A percentile compares a stretch with the other conserved stretches of the same genome.
Evolutionary conservation across 306 rosid genomes (phyloP).

Genomic region (Biancaea sappan): DNA sequence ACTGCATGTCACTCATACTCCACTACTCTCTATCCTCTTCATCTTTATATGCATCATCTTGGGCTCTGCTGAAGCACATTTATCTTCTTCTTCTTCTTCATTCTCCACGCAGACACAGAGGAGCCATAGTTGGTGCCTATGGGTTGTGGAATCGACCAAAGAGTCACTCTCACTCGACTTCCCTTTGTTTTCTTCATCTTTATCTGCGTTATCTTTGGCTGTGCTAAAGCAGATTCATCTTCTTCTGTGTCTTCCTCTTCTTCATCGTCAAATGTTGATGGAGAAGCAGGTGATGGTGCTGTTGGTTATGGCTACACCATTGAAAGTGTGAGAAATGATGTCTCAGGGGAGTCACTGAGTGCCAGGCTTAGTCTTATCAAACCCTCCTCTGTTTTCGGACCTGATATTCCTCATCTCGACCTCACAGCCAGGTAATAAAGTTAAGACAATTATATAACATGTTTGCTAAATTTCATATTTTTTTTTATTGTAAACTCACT

Average conservation of each 20-base stretch:
- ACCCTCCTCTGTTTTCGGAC: conserved; percentile 57
- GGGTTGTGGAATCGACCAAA: no score
- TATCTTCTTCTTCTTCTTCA: no score
- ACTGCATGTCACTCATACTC: no score
- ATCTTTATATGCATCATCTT: no score
- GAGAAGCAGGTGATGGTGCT: conserved; percentile 6
- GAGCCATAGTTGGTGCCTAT: no score
- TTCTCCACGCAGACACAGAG: no score
- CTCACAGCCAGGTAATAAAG: conserved; percentile 62
- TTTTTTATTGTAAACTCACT: no score
- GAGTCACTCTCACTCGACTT: no score
- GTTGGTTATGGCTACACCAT: conserved; percentile 69
- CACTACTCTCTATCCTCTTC: no score
- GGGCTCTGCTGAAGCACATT: no score
- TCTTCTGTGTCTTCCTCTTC: background rate
- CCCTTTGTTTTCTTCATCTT: background rate
- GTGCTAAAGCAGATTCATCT: conserved; percentile 5
- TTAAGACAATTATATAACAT: background rate
- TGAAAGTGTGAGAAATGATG: conserved; percentile 28
- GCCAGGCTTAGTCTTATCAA: conserved; percentile 69
- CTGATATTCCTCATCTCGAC: conserved; percentile 60
- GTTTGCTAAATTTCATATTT: no score
- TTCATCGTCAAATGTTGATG: background rate
- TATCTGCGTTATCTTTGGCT: conserved; percentile 6
- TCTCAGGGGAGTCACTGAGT: conserved; percentile 39